Conservation (phyloP, 2,329 filamentous ascomycete species). For the Colletotrichum paranaense region DNA sequence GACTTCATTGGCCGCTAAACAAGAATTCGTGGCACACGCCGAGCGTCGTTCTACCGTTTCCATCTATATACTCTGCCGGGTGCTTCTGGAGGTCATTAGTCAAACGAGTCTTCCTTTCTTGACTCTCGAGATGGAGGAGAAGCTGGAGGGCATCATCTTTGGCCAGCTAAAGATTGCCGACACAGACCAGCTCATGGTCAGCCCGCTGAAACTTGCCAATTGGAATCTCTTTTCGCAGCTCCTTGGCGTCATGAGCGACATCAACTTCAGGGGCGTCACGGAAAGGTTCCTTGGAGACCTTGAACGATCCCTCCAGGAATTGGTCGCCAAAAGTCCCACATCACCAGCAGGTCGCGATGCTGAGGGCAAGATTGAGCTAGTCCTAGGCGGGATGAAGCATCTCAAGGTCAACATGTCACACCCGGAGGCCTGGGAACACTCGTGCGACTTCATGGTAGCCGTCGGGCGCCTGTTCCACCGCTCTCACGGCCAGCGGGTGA, state of each 20-base stretch:
- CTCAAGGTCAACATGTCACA: constrained; percentile 80
- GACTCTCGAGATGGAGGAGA: constrained; percentile 91
- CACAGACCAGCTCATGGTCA: constrained; percentile 80
- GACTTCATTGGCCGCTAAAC: constrained; percentile 60
- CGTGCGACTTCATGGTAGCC: constrained; percentile 88
- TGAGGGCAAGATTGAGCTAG: constrained; percentile 86
- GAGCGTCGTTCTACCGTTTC: constrained; percentile 94
- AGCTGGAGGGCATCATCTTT: constrained; percentile 95
- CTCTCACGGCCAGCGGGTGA: constrained; percentile 89
- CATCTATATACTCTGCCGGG: constrained; percentile 94
- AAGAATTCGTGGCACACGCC: constrained; percentile 80
- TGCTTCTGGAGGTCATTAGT: constrained; percentile 92
- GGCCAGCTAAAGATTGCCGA: constrained; percentile 93
- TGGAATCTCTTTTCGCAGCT: constrained; percentile 95
- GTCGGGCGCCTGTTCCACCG: constrained; percentile 85
- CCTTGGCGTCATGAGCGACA: constrained; percentile 94
- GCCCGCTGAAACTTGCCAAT: constrained; percentile 88
- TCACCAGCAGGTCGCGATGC: constrained; percentile 69
- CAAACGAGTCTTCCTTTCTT: constrained; percentile 87
- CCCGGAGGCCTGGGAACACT: constrained; percentile 82
- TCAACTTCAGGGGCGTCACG: constrained; percentile 88
- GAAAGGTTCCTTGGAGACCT: constrained; percentile 86
- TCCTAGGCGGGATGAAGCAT: constrained; percentile 92
- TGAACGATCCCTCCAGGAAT: constrained; percentile 80
- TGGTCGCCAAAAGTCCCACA: constrained; percentile 75